Percentiles rank a stretch among this genome's conserved stretches.
Evolutionary conservation across 1,139 yeast genomes (phyloP).

Genomic region (Lodderomyces metapsilosis): DNA sequence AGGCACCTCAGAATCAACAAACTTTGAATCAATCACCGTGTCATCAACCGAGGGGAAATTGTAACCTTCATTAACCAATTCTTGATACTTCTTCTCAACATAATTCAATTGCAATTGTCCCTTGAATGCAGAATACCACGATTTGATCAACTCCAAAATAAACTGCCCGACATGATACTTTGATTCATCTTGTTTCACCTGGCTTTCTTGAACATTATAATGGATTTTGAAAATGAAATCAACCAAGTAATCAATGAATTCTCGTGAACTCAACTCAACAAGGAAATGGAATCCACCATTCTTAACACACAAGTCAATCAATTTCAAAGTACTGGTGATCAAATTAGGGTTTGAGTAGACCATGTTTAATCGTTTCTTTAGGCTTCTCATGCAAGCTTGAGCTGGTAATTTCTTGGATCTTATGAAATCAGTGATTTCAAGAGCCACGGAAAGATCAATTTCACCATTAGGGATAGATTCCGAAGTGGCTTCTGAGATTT

Average conservation of each 20-base stretch:
- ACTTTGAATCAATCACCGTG: constrained; percentile 37
- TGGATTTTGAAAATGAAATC: constrained; percentile 39
- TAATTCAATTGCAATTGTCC: constrained; percentile 67
- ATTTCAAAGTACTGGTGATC: constrained; percentile 68
- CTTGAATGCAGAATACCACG: constrained; percentile 75
- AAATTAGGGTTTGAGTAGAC: constrained; percentile 71
- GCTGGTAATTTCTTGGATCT: constrained; percentile 82
- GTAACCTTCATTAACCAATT: constrained; percentile 61
- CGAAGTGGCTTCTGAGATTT: constrained; percentile 77
- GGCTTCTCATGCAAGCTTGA: constrained; percentile 77
- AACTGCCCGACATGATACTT: constrained; percentile 58
- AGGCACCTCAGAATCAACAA: constrained; percentile 84
- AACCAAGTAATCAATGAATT: constrained; percentile 76
- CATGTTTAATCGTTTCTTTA: constrained; percentile 70
- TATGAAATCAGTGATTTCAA: constrained; percentile 86
- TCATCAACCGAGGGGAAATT: constrained; percentile 60
- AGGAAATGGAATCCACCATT: constrained; percentile 90
- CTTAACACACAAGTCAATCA: constrained; percentile 85
- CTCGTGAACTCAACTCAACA: constrained; percentile 76
- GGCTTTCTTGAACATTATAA: constrained; percentile 32
- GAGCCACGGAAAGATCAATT: constrained; percentile 71
- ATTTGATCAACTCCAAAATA: constrained; percentile 65
- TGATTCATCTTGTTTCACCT: constrained; percentile 35
- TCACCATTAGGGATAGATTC: constrained; percentile 92
- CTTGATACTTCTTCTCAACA: constrained; percentile 60